Conservation (phyloP, 495 filamentous ascomycete genomes). For the Podospora conica region DNA sequence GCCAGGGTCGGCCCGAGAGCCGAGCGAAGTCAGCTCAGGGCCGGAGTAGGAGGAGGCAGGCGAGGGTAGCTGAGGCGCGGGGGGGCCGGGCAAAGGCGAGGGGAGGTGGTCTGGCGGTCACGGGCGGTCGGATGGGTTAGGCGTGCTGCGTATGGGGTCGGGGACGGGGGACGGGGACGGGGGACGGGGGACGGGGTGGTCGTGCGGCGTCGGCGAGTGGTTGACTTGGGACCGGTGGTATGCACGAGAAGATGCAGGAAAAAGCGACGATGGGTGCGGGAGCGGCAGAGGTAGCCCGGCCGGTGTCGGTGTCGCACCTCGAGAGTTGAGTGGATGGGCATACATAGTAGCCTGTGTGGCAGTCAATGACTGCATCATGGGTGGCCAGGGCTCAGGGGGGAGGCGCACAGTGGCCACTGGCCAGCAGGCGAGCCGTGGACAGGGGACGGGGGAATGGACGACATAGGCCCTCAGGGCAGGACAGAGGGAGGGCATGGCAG, state of each 20-base stretch:
- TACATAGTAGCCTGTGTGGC: too few species aligned
- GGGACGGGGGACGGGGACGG: background rate
- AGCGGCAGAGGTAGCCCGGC: background rate
- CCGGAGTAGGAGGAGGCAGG: background rate
- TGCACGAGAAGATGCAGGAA: background rate
- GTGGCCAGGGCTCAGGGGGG: background rate
- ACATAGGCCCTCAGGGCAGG: background rate
- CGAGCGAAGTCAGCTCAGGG: background rate
- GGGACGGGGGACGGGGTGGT: background rate
- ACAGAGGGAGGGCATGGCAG: too few species aligned
- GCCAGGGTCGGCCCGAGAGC: constrained; percentile 4
- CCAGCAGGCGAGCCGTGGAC: background rate
- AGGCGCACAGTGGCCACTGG: background rate
- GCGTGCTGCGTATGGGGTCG: background rate
- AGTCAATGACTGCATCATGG: background rate
- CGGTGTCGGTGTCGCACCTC: background rate
- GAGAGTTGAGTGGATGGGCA: background rate
- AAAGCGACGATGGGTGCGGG: background rate
- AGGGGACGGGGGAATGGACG: background rate
- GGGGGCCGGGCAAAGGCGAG: constrained; percentile 1
- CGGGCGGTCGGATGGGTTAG: background rate
- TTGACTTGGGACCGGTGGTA: background rate
- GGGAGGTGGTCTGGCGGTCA: background rate
- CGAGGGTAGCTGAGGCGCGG: background rate
- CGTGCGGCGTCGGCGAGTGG: background rate